phyloP scores from a whole-genome alignment of 2,329 filamentous ascomycete species.

The Neodidymelliopsis sp. region DNA sequence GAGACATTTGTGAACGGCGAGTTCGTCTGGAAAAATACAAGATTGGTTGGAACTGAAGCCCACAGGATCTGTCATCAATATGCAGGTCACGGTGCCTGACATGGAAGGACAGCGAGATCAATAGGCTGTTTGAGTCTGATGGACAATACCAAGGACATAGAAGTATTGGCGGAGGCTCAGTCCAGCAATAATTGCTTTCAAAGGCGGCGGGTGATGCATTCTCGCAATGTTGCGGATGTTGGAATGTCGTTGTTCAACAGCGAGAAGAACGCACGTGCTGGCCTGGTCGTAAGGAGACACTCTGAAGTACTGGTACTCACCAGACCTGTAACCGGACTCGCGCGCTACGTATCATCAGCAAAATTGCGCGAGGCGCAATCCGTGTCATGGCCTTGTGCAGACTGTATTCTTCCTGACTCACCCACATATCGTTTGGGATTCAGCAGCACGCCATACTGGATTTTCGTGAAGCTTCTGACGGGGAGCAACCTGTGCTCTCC shows the following conservation, averaged over 20 bases:
- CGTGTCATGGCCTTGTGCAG: neutral
- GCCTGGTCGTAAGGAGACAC: neutral
- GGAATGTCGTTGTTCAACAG: neutral
- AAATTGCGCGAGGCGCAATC: neutral
- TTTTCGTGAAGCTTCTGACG: conserved; percentile 10
- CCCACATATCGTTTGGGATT: conserved; percentile 7
- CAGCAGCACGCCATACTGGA: conserved; percentile 6
- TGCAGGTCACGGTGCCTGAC: neutral
- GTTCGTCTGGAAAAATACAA: neutral
- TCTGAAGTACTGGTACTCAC: neutral
- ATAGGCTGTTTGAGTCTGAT: no score
- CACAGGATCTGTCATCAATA: neutral
- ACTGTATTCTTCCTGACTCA: conserved; percentile 3
- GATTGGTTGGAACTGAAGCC: neutral
- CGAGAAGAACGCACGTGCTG: conserved; percentile 5
- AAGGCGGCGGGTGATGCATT: neutral
- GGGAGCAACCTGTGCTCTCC: conserved; percentile 14
- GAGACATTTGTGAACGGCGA: neutral
- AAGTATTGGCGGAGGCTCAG: no score
- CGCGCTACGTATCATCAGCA: conserved; percentile 3
- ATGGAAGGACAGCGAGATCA: no score
- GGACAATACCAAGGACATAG: no score
- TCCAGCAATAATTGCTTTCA: no score
- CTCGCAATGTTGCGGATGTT: conserved; percentile 2
- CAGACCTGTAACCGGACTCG: neutral